Percentiles rank a stretch among this genome's conserved stretches.
phyloP scores from a whole-genome alignment of 1,284 basidiomycete species.

The Ceratobasidium sp. region DNA sequence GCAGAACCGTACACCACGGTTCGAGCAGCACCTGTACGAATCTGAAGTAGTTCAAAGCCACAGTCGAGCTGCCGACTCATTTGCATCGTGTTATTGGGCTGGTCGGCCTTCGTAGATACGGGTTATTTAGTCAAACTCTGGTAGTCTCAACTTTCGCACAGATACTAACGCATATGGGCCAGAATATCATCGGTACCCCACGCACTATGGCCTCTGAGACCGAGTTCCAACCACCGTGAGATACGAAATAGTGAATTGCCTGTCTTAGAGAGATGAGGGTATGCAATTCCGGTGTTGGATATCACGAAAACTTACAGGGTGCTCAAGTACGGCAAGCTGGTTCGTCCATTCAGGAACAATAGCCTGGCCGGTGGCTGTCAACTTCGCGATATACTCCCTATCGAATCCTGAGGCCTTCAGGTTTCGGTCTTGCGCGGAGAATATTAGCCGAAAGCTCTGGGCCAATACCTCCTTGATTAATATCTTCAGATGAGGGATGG shows the following conservation, averaged over 20 bases:
- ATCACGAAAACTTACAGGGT: conserved; percentile 10
- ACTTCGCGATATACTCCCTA: neutral
- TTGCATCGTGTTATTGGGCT: conserved; percentile 21
- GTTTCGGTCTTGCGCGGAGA: neutral
- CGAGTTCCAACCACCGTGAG: too few species aligned
- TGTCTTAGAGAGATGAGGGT: neutral
- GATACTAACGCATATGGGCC: conserved; percentile 20
- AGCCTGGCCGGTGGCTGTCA: conserved; percentile 11
- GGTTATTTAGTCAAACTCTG: too few species aligned
- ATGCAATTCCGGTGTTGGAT: neutral
- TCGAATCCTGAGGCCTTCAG: neutral
- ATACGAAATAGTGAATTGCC: conserved; percentile 31
- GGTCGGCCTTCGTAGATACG: conserved; percentile 28
- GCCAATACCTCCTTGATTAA: neutral
- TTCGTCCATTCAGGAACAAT: conserved; percentile 29
- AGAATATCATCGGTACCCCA: conserved; percentile 21
- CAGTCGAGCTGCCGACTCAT: conserved; percentile 2
- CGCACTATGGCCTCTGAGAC: neutral
- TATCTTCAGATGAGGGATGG: neutral
- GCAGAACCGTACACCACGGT: neutral
- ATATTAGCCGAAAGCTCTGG: neutral
- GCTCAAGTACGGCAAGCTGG: conserved; percentile 18
- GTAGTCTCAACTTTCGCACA: neutral
- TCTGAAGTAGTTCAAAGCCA: conserved; percentile 22
- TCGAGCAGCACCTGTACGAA: conserved; percentile 1